phyloP scores from a whole-genome alignment of 768 basidiomycete species.

The Bullera alba region DNA sequence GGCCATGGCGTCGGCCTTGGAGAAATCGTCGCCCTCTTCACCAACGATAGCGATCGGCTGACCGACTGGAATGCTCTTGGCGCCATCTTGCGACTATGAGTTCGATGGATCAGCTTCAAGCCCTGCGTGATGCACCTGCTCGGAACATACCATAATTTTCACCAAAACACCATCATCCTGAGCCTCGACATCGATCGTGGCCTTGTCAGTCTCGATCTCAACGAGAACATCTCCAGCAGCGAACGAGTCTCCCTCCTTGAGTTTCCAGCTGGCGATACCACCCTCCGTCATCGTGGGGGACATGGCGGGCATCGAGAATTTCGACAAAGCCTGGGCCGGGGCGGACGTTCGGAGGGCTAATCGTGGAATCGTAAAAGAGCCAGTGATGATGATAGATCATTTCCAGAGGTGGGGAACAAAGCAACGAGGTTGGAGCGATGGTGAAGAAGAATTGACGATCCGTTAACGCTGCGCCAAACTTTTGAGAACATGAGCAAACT shows the following conservation, averaged over 20 bases:
- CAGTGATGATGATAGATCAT: background rate
- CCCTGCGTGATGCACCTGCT: background rate
- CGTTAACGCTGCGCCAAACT: background rate
- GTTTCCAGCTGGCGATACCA: constrained; percentile 95
- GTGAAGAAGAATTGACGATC: background rate
- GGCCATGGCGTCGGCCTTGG: constrained; percentile 69
- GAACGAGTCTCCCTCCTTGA: constrained; percentile 88
- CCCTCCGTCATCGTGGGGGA: constrained; percentile 99
- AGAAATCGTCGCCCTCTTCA: constrained; percentile 91
- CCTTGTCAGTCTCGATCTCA: constrained; percentile 99
- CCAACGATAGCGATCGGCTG: constrained; percentile 81
- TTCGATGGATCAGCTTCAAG: background rate
- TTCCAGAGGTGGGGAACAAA: background rate
- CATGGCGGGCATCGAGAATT: constrained; percentile 97
- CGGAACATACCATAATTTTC: constrained; percentile 81
- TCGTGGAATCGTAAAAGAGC: background rate
- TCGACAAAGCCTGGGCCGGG: constrained; percentile 68
- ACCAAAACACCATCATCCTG: constrained; percentile 95
- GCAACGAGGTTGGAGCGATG: background rate
- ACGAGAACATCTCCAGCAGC: constrained; percentile 85
- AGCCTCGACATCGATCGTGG: constrained; percentile 98
- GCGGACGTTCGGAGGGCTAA: constrained; percentile 78
- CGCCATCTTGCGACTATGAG: constrained; percentile 54
- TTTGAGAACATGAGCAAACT: too few relatives aligned
- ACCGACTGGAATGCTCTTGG: constrained; percentile 82